Conservation (phyloP, 331 rosid species). For the Rosa hybrid region DNA sequence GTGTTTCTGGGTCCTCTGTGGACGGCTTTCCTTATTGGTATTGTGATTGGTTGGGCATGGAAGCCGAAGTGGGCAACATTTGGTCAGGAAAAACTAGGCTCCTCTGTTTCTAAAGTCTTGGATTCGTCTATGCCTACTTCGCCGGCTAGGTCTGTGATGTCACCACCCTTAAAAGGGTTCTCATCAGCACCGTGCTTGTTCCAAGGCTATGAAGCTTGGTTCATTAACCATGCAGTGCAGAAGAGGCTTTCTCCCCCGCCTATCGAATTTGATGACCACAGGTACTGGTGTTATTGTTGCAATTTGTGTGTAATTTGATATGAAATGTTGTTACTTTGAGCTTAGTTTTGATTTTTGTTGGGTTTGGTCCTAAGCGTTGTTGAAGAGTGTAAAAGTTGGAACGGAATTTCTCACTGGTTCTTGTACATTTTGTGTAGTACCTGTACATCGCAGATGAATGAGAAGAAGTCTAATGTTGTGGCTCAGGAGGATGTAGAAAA, state of each 20-base stretch:
- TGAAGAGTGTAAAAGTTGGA: background rate
- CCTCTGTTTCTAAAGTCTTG: constrained; percentile 32
- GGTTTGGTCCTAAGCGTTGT: background rate
- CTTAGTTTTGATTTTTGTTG: too few relatives aligned
- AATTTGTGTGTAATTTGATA: background rate
- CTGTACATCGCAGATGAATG: constrained; percentile 2
- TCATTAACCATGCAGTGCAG: constrained; percentile 3
- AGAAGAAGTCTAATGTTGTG: constrained; percentile 36
- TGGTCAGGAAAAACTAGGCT: constrained; percentile 28
- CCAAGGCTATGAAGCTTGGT: constrained; percentile 14
- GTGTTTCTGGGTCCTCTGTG: constrained; percentile 9
- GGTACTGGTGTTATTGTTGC: constrained; percentile 32
- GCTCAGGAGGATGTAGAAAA: constrained; percentile 42
- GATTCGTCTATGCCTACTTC: constrained; percentile 25
- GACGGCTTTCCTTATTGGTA: constrained; percentile 5
- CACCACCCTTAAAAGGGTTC: constrained; percentile 12
- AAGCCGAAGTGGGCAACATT: constrained; percentile 4
- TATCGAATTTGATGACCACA: constrained; percentile 18
- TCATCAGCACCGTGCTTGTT: constrained; percentile 15
- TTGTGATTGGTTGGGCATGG: constrained; percentile 29
- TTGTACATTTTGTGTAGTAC: constrained; percentile 12
- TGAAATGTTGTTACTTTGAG: background rate
- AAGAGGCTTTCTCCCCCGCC: constrained; percentile 29
- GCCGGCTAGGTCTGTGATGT: background rate
- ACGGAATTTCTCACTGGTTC: background rate